phyloP scores from a whole-genome alignment of 345 rosid genomes.

The Cochlearia excelsa region DNA sequence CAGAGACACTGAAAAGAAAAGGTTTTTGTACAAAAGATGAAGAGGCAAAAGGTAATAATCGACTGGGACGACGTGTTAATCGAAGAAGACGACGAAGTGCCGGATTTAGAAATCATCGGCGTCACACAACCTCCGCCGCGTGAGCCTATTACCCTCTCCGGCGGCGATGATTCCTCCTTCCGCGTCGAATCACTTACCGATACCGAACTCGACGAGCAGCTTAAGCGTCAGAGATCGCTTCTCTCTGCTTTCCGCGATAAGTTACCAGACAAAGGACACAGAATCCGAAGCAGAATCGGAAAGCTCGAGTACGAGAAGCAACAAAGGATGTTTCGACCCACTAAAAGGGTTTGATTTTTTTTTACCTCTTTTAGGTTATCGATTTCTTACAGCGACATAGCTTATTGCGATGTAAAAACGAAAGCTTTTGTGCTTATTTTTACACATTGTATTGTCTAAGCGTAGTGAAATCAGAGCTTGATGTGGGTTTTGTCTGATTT shows the following conservation, averaged over 20 bases:
- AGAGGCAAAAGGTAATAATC: constrained; percentile 34
- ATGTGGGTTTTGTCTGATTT: constrained; percentile 10
- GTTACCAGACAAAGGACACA: constrained; percentile 55
- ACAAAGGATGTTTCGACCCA: constrained; percentile 36
- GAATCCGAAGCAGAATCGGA: constrained; percentile 37
- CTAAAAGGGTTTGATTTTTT: constrained; percentile 31
- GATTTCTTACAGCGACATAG: not conserved
- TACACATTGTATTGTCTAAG: too few relatives aligned
- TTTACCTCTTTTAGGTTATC: not conserved
- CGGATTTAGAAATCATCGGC: constrained; percentile 36
- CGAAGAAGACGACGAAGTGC: constrained; percentile 24
- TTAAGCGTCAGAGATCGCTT: constrained; percentile 33
- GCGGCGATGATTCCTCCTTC: constrained; percentile 24
- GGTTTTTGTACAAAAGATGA: not conserved
- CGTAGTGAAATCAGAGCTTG: not conserved
- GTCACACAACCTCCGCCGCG: constrained; percentile 17
- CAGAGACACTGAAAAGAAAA: too few relatives aligned
- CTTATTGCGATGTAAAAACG: constrained; percentile 1
- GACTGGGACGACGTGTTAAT: constrained; percentile 42
- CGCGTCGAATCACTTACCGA: constrained; percentile 35
- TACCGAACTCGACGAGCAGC: constrained; percentile 33
- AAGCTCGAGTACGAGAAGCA: constrained; percentile 52
- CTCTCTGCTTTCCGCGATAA: not conserved
- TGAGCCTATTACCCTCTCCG: not conserved
- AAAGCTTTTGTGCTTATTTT: constrained; percentile 5